Base-by-base conservation (phyloP, 805 yeast species). In the Lachancea mirantina region DNA sequence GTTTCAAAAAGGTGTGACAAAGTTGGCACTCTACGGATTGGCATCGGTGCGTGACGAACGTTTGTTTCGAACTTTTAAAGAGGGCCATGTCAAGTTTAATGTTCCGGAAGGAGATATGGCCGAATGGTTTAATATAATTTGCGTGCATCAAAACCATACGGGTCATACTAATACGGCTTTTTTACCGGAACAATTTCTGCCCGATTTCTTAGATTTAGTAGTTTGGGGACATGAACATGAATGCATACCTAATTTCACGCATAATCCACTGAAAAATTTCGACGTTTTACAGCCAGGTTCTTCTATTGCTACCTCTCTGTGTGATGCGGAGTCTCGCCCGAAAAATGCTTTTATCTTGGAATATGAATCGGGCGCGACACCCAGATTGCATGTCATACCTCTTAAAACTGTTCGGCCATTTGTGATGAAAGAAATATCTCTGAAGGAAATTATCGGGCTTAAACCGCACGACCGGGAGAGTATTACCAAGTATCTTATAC, bases 151-250 rank as follows among this genome's bases (percentile, higher is more conserved):
- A 58, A 92, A 92, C 57, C 96, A 84, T 51, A 70, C 77, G 2
- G 75, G 80, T 4, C 88, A 88, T 47, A 74, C 94, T 1, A 75
- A 76, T 26, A 83, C 94, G 0, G 77, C 84, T 4, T 81, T 81
- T 43, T 63, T 92, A 4, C 97, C 96, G 5, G 97, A 88, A 42
- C 69, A 67, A 33, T 81, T 83, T 45, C 60, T 92, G 15, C 98
- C 97, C 0, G 63, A 68, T 6, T 87, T 88, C 51, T 49, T 92
- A 28, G 87, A 92, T 50, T 64, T 89, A 36, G 78, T 92, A 0
- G 61, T 88, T 2, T 92, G 98, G 98, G 98, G 98, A 11, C 98
- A 92, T 57, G 98, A 92, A 54, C 98, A 92, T 57, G 96, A 92
- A 52, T 85, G 96, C 50, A 68, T 78, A 4, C 84, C 89, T 1